These are phyloP conservation scores for Actinidia arguta DNA, from an alignment of 179 eudicot species.

Conservation along the genomic window DNA sequence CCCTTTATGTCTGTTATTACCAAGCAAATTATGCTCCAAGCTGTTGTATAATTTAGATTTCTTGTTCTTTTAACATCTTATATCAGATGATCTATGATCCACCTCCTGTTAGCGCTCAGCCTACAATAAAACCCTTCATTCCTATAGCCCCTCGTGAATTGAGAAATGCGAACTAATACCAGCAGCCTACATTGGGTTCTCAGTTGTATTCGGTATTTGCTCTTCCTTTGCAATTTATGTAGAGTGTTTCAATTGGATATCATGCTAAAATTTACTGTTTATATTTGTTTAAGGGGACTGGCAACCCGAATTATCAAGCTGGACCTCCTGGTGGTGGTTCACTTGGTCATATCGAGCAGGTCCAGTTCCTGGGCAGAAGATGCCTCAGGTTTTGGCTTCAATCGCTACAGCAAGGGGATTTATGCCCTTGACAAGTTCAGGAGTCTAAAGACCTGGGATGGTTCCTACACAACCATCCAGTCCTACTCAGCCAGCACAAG, in stretches of 20 bases:
- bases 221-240: neutral
- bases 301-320: conserved; percentile 61
- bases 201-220: conserved; percentile 74
- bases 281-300: conserved; percentile 54
- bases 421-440: conserved; percentile 69
- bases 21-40: conserved; percentile 12
- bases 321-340: conserved; percentile 63
- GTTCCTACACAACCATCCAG: conserved; percentile 69
- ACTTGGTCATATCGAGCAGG: conserved; percentile 63
- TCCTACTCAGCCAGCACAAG: conserved; percentile 66
- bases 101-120: conserved; percentile 61
- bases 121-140: conserved; percentile 71
- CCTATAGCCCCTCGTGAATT: conserved; percentile 72
- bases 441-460: conserved; percentile 71
- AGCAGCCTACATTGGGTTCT: conserved; percentile 87
- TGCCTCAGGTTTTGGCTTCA: conserved; percentile 68
- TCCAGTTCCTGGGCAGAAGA: conserved; percentile 57
- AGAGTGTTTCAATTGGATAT: neutral
- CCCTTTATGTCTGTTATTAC: neutral
- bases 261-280: conserved; percentile 9
- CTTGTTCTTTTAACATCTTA: neutral
- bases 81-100: conserved; percentile 65
- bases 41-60: neutral
- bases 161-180: conserved; percentile 86
- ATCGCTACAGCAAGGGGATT: conserved; percentile 62